Evolutionary conservation across 768 basidiomycete species (phyloP).

Genomic region (Lactifluus echinatus): DNA sequence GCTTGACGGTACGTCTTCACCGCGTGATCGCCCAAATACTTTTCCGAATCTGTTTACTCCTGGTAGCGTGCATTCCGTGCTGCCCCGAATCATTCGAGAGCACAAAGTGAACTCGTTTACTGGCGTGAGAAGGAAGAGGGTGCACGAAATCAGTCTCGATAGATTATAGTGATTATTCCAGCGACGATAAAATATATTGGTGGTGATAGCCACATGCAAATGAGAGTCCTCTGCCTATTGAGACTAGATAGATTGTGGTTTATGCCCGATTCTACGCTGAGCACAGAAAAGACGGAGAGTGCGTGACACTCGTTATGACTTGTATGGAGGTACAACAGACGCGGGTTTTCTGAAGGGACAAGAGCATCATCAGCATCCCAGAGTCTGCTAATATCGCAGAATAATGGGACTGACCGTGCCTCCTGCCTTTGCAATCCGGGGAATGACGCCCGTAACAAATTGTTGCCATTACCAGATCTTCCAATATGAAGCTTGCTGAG

Average conservation of each 20-base stretch:
- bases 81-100: conserved; percentile 65
- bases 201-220: neutral
- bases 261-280: neutral
- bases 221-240: neutral
- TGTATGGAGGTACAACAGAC: conserved; percentile 29
- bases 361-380: neutral
- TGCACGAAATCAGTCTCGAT: conserved; percentile 36
- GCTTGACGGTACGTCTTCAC: conserved; percentile 53
- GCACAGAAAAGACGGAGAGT: neutral
- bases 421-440: conserved; percentile 42
- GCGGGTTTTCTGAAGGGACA: conserved; percentile 1
- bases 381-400: neutral
- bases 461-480: conserved; percentile 44
- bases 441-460: conserved; percentile 66
- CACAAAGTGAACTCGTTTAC: conserved; percentile 78
- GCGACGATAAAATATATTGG: neutral
- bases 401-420: conserved; percentile 29
- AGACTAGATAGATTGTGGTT: conserved; percentile 1
- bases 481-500: conserved; percentile 78
- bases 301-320: conserved; percentile 18
- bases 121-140: conserved; percentile 86
- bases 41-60: neutral
- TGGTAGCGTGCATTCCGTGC: conserved; percentile 55
- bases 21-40: neutral
- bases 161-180: conserved; percentile 1